Conservation (phyloP, 768 basidiomycete species). For the Tylopilus felleus region DNA sequence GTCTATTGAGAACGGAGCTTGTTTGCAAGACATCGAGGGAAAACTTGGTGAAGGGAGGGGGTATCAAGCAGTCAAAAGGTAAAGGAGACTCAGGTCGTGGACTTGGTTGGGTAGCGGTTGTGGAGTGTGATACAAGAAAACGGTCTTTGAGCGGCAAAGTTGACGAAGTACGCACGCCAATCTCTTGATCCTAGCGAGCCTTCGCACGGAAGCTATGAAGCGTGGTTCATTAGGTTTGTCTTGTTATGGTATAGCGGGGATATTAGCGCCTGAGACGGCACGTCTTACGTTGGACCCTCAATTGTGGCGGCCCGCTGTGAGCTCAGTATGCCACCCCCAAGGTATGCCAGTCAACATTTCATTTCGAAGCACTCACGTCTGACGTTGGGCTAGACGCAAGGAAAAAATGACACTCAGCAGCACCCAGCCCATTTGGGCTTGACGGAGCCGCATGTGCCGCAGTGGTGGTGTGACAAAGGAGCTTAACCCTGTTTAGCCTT, state of each 20-base stretch:
- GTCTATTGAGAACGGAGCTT: slow-evolving; percentile 28
- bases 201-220: slow-evolving; percentile 14
- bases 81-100: background rate
- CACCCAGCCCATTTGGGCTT: background rate
- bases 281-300: slow-evolving; percentile 7
- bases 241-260: slow-evolving; percentile 9
- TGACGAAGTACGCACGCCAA: slow-evolving; percentile 3
- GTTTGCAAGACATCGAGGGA: slow-evolving; percentile 18
- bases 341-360: background rate
- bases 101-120: background rate
- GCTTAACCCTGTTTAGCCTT: background rate
- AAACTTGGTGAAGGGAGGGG: background rate
- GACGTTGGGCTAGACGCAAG: background rate
- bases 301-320: background rate
- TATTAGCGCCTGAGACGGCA: background rate
- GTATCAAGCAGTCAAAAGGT: background rate
- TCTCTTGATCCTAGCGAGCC: slow-evolving; percentile 17
- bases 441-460: background rate
- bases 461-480: background rate
- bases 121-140: background rate
- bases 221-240: slow-evolving; percentile 2
- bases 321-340: background rate
- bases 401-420: background rate
- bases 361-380: background rate
- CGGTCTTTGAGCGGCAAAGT: slow-evolving; percentile 21